Base-by-base conservation (phyloP, 208 protist genomes). In the Trypanosoma avium region DNA sequence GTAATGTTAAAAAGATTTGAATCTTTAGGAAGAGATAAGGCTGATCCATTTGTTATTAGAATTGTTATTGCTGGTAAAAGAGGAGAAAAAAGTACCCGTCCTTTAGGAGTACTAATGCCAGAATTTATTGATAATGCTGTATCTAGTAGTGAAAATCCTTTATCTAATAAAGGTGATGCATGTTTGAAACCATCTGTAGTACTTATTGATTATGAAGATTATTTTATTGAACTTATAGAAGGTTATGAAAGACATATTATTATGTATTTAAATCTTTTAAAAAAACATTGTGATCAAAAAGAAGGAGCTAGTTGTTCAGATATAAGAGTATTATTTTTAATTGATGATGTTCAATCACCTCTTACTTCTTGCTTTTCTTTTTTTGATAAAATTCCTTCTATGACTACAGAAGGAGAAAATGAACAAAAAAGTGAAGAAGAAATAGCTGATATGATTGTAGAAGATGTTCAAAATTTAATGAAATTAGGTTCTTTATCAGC, bases 201-300 rank as follows among this genome's bases (percentile, higher is more conserved):
- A 8, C 49, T 80, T 52, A 75, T 93, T 24, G 81, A 93, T 21
- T 93, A 90, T 59, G 83, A 77, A 17, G 73, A 79, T 42, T 63
- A 77, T 47, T 90, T 93, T 74, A 42, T 93, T 17, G 68, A 76
- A n/a, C 4, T 84, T 40, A 56, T 89, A 17, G 81, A 93, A 42
- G 86, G 82, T 13, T 70, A 70, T 29, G 86, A 93, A 24, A 49
- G 65, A 15, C 81, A 93, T 58, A 69, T 90, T 43, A 70, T 81
- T 53, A 30, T 47, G 19, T 86, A 73, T 42, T 38, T 86, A 40
- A 68, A 55, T 36, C 59, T 83, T 32, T 60, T 93, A 32, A 55
- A 66, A 17, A 43, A 65, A 15, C 43, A 66, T 24, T 60, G 50
- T 21, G 7, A n/a, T 70, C n/a, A 46, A 33, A 26, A 68, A 57